These are phyloP conservation scores for Oenanthe sinensis DNA, from an alignment of 129 eudicot genomes.

Conservation along the genomic window DNA sequence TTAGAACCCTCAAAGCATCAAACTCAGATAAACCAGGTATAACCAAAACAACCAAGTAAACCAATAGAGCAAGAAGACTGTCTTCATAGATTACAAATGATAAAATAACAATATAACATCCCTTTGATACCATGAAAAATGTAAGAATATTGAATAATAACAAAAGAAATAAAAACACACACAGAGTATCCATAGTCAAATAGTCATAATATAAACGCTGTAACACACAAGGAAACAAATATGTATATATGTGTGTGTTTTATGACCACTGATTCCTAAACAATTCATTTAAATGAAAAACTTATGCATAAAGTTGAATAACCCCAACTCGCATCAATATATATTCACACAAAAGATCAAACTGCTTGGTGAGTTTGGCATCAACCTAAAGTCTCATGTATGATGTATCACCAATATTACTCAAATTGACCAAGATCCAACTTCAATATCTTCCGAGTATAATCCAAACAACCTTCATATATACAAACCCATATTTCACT, in stretches of 20 bases:
- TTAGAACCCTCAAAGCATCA: neutral
- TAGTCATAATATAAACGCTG: no score
- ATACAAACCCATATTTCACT: constrained; percentile 5
- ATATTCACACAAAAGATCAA: neutral
- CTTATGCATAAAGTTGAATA: neutral
- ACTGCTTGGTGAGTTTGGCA: neutral
- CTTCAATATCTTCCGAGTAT: neutral
- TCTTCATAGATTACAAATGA: neutral
- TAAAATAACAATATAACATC: neutral
- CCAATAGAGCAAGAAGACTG: neutral
- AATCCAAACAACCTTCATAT: neutral
- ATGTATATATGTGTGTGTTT: neutral
- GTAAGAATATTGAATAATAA: neutral
- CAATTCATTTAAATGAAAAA: neutral
- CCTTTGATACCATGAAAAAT: neutral
- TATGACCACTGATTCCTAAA: neutral
- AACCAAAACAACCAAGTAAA: neutral
- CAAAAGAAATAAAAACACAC: neutral
- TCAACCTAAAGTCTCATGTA: neutral
- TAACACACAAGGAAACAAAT: neutral
- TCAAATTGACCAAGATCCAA: neutral
- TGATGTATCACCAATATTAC: neutral
- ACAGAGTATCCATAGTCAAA: neutral
- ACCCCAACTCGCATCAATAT: neutral
- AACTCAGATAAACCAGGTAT: neutral